phyloP scores from a whole-genome alignment of 208 protist genomes.

The Crithidia thermophila region DNA sequence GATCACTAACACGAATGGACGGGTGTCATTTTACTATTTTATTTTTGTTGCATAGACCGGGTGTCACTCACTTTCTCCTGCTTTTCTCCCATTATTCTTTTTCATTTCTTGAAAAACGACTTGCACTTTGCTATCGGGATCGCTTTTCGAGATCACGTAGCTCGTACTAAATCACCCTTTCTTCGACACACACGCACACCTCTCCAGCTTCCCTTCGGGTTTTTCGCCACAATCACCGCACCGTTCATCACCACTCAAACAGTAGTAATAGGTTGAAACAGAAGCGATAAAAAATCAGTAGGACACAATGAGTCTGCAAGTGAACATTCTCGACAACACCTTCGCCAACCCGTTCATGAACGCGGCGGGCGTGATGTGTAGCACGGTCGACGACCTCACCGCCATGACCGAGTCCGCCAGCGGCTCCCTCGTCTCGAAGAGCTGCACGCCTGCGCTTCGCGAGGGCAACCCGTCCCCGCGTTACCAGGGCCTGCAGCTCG shows the following conservation, averaged over 20 bases:
- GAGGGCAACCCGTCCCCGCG: constrained; percentile 86
- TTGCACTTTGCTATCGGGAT: too few species aligned
- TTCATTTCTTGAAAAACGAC: too few species aligned
- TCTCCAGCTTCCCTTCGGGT: background rate
- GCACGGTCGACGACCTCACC: constrained; percentile 58
- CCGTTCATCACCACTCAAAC: too few species aligned
- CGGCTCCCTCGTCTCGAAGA: constrained; percentile 86
- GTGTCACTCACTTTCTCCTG: too few species aligned
- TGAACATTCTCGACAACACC: constrained; percentile 54
- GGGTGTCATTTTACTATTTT: too few species aligned
- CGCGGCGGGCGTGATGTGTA: constrained; percentile 84
- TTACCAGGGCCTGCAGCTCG: constrained; percentile 67
- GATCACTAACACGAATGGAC: too few species aligned
- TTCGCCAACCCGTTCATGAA: constrained; percentile 92
- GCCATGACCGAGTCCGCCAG: constrained; percentile 60
- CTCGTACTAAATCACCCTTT: too few species aligned
- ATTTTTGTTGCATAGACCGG: too few species aligned
- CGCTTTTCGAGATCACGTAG: too few species aligned
- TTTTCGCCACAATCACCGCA: constrained; percentile 11
- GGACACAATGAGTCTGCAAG: constrained; percentile 63
- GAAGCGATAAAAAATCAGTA: background rate
- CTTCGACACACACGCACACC: background rate
- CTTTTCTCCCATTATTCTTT: too few species aligned
- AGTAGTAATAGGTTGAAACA: too few species aligned
- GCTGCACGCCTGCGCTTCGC: constrained; percentile 68